Percentiles rank a stretch among this genome's conserved stretches.
Evolutionary conservation across 2,329 filamentous ascomycete genomes (phyloP).

Genomic region (Fusarium euwallaceae): DNA sequence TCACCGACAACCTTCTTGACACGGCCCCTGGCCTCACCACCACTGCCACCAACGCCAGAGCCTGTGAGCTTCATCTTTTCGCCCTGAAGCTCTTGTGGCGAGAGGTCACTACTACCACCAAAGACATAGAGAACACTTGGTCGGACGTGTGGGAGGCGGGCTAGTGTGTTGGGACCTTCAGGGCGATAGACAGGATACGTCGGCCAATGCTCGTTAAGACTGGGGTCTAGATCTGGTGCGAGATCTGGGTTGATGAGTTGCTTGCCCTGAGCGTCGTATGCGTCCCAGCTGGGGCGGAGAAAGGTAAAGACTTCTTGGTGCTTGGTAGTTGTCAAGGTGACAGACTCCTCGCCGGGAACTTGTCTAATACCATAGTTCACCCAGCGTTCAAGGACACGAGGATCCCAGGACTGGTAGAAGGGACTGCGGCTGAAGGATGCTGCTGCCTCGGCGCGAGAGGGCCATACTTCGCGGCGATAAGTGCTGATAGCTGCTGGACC

Average conservation of each 20-base stretch:
- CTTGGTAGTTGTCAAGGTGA: slow-evolving; percentile 84
- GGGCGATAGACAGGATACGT: slow-evolving; percentile 75
- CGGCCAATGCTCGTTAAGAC: slow-evolving; percentile 51
- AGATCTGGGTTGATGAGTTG: slow-evolving; percentile 55
- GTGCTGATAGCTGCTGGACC: slow-evolving; percentile 73
- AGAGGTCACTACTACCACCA: slow-evolving; percentile 71
- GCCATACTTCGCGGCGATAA: slow-evolving; percentile 84
- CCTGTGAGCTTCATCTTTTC: slow-evolving; percentile 76
- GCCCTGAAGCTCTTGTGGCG: slow-evolving; percentile 61
- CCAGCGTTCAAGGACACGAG: slow-evolving; percentile 75
- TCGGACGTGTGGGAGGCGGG: slow-evolving; percentile 69
- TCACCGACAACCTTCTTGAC: slow-evolving; percentile 76
- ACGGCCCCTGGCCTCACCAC: slow-evolving; percentile 72
- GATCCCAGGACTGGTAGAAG: slow-evolving; percentile 88
- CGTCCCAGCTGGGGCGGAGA: slow-evolving; percentile 70
- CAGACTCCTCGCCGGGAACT: slow-evolving; percentile 60
- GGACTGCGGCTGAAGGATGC: slow-evolving; percentile 71
- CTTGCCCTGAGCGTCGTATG: slow-evolving; percentile 54
- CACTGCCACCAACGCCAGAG: slow-evolving; percentile 74
- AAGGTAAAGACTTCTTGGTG: slow-evolving; percentile 86
- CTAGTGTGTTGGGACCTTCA: slow-evolving; percentile 70
- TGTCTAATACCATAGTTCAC: slow-evolving; percentile 81
- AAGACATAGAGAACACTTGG: slow-evolving; percentile 79
- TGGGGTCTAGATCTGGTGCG: slow-evolving; percentile 61
- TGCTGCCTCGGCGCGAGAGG: slow-evolving; percentile 77